These are phyloP conservation scores for Crithidia expoeki DNA, from an alignment of 208 protist species.

Conservation along the genomic window DNA sequence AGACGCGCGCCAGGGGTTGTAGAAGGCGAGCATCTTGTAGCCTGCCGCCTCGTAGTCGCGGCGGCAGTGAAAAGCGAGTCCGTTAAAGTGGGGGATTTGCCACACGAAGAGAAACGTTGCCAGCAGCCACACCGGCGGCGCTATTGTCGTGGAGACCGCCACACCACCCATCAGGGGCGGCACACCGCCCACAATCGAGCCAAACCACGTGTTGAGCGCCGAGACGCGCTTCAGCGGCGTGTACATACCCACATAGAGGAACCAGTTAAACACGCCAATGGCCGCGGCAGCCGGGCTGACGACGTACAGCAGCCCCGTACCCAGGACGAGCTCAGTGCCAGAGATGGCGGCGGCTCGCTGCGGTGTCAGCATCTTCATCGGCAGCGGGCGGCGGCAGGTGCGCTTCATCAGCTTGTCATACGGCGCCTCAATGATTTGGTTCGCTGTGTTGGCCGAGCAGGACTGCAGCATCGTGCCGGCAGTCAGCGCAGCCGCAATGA, in stretches of 20 bases:
- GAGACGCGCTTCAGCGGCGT: constrained; percentile 90
- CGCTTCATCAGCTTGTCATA: constrained; percentile 91
- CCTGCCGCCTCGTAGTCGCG: constrained; percentile 90
- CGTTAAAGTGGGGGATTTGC: constrained; percentile 94
- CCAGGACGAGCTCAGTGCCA: constrained; percentile 57
- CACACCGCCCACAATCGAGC: constrained; percentile 91
- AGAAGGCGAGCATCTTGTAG: constrained; percentile 92
- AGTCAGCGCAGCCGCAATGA: constrained; percentile 55
- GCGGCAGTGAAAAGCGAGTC: constrained; percentile 87
- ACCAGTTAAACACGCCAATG: constrained; percentile 82
- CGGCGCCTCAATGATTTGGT: constrained; percentile 83
- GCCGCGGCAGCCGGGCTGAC: constrained; percentile 62
- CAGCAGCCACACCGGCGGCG: constrained; percentile 68
- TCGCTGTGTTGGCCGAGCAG: constrained; percentile 89
- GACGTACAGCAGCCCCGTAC: constrained; percentile 71
- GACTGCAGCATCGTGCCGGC: constrained; percentile 82
- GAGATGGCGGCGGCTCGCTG: constrained; percentile 45
- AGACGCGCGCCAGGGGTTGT: constrained; percentile 84
- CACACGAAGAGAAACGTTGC: constrained; percentile 83
- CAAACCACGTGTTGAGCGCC: constrained; percentile 90
- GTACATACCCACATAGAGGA: constrained; percentile 89
- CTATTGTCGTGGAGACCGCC: constrained; percentile 55
- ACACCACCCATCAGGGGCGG: constrained; percentile 91
- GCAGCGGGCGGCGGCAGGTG: constrained; percentile 85
- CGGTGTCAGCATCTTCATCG: constrained; percentile 70